Base-by-base conservation (phyloP, 352 stramenopile genomes). In the Phytophthora pini region DNA sequence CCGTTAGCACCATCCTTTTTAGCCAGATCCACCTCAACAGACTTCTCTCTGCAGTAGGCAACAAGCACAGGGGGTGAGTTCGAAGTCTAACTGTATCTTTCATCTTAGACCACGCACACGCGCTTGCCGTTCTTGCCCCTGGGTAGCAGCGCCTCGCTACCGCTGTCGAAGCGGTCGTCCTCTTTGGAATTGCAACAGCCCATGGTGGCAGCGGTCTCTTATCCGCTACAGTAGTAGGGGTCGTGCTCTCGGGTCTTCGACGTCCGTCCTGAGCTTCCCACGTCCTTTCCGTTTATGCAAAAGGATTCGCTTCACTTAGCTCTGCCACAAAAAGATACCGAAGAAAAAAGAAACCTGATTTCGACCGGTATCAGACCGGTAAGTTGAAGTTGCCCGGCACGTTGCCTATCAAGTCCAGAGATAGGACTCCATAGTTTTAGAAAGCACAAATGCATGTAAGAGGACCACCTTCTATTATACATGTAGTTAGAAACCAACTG, bases 151-250 rank as follows among this genome's bases (percentile, higher is more conserved):
- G 75, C 68, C 40, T 83, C 74, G 31, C 49, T 79, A 47, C 72
- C 74, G 47, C 54, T 56, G 38, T 88, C 79, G 54, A 89, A 88
- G 52, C 62, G 77, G 44, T 92, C 83, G 41, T 92, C 83, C 46
- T 92, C 83, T 60, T 67, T 72, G 43, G 83, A 92, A 57, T 74
- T 75, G 47, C 83, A 92, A 66, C 83, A 92, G 61, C 83, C 83
- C 83, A 92, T 92, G 31, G 31, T 13, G 24, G 38, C 43, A 22
- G 27, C 31, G 20, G 29, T 65, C 60, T 70, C 52, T 58, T 56
- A 32, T 38, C 9, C 26, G 34, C 56, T 29, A 17, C 12, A n/a
- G 20, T 26, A 26, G 24, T 26, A 26, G 24, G 24, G 24, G 24
- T 2, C 24, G 24, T 26, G 24, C 24, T 26, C 24, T 26, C 24